Base-by-base conservation (phyloP, 2,329 filamentous ascomycete species). In the Trichoderma citrinoviride region DNA sequence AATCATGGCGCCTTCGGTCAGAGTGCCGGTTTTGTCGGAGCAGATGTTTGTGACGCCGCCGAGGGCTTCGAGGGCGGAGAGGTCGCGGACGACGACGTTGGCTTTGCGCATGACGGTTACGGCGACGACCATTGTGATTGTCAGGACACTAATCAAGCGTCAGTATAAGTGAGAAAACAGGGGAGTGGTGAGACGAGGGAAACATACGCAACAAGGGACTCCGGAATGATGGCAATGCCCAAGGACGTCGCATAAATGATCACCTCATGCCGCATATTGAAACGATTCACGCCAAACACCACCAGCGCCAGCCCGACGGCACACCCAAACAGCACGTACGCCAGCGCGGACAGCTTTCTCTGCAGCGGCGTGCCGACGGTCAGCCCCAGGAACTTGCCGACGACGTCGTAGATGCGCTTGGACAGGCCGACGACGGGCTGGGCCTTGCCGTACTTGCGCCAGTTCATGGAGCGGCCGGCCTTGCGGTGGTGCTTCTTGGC, bases 301-400 rank as follows among this genome's bases (percentile, higher is more conserved):
- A 87, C 80, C 64, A 86, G 79, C 29, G 84, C 84, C 29, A 86
- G 77, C 21, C 85, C 72, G 12, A 86, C 74, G n/a, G 84, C 91
- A 66, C 90, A 87, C 53, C 84, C 87, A 72, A 94, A 93, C 2
- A 95, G 85, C 7, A 90, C 79, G 64, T 93, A 89, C 12, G 91
- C 91, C 66, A 95, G 82, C 70, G 90, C 90, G 66, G 89, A 90
- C 57, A 95, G 80, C 76, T 91, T 93, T 68, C 88, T 85, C 77
- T 93, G 90, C 55, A 95, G 80, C 3, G 91, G 91, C 2, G 91
- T 95, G 33, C 91, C 91, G 66, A 88, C 82, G 4, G 82, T 83
- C 27, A 86, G 73, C 55, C 84, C 87, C 61, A 89, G 81, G 70
- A 88, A 87, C 74, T 85, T 84, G 68, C 83, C 83, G 50, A 83